Base-by-base conservation (phyloP, 2,329 filamentous ascomycete species). In the Septoria linicola region DNA sequence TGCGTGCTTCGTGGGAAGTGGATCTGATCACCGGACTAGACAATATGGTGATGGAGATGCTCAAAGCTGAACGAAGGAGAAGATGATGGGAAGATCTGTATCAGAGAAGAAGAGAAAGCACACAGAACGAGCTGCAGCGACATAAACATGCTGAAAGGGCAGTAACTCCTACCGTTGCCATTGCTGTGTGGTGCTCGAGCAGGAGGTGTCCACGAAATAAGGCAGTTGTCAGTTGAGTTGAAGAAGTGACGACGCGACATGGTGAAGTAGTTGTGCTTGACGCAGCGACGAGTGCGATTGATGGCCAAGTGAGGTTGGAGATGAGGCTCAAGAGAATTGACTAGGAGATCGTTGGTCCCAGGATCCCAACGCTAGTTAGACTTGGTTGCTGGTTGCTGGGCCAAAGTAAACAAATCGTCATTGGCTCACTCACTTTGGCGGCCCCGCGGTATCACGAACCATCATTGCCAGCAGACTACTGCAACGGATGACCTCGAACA, bases 401-500 rank as follows among this genome's bases (percentile, higher is more conserved):
- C 41, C 21, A 31, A 13, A 23, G 20, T 37, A 45, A 45, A 37
- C 20, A 45, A 27, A 32, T 45, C 42, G 42, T 45, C 42, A 45
- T 45, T 27, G 42, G 30, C 17, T 36, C 20, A 37, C 27, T 5
- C n/a, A 23, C 13, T 23, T 31, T 19, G 41, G 23, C 31, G 25
- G 41, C 41, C 41, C 41, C 41, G 16, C 32, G 5, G 32, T 16
- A n/a, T 3, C 11, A 14, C 17, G 3, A n/a, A 36, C 14, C 4
- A 16, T 16, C 8, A 3, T 16, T 17, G 32, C 32, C 5, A 36
- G 13, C 32, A 36, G 17, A 14, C n/a, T 17, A 16, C 17, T n/a
- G 32, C 32, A n/a, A 2, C n/a, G 32, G 35, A 37, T 4, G n/a
- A 37, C 8, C 14, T 17, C 10, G 16, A 37, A 37, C 35, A 37